Evolutionary conservation across 2,329 filamentous ascomycete species (phyloP), one percentile per base, ranked within the genome.

Genomic region (Plenodomus lindquistii): DNA sequence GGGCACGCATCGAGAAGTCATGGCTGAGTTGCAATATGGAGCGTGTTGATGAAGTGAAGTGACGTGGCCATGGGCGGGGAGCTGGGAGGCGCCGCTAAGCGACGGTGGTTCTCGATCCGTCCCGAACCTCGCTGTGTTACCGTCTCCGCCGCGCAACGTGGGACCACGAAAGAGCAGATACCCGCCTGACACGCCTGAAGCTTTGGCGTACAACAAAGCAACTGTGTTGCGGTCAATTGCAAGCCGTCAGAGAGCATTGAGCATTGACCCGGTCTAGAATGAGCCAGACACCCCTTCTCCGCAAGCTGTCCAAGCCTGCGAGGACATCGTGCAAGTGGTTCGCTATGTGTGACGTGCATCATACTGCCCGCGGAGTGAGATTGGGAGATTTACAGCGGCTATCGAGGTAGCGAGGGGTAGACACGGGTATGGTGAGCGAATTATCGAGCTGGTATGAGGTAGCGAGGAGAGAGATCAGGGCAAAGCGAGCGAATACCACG

Each of bases 351-450:
- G 64, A 65, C 63, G 62, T 66, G 64, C 60, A 60, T 63, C 54
- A 50, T 52, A 52, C 55, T 44, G 55, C 45, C 54, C 42, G 41
- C 24, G 44, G 46, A 48, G 35, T 54, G 54, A 54, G 29, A 39
- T 54, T 54, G n/a, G n/a, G n/a, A n/a, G n/a, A 60, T 56, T 49
- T 41, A 46, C 55, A 55, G 66, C 66, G 65, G 65, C 60, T 67
- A 68, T 65, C 65, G 57, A 62, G 65, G 50, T 42, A 62, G 45
- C 34, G 40, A 59, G 55, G 43, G 44, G 34, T 24, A 37, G 38
- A 44, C 38, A 34, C 31, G 40, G 41, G 18, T 16, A 3, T 34
- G 36, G 18, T 11, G 22, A 24, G 22, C 22, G 22, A 24, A 24
- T 11, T n/a, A 53, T 55, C 42, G 46, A 45, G 35, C 21, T 38